These are phyloP conservation scores for Selenicereus undatus DNA, from an alignment of 148 eudicot species.

Conservation along the genomic window DNA sequence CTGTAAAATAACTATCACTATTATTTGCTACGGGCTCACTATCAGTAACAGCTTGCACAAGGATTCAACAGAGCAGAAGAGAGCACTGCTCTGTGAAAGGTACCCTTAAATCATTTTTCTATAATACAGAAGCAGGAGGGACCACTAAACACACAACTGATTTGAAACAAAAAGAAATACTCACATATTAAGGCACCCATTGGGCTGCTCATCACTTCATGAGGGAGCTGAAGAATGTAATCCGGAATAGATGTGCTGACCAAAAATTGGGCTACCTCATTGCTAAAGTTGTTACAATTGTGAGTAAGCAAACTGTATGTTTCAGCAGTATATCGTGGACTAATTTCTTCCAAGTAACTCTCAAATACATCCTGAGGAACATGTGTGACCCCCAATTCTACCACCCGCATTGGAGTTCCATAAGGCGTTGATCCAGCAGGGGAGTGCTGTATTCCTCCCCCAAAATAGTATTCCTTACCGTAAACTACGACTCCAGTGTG, in stretches of 20 bases:
- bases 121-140: neutral
- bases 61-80: neutral
- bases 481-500: constrained; percentile 95
- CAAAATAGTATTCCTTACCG: constrained; percentile 86
- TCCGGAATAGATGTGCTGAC: constrained; percentile 77
- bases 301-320: constrained; percentile 84
- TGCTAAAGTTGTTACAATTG: constrained; percentile 96
- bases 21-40: neutral
- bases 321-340: constrained; percentile 87
- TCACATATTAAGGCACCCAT: constrained; percentile 85
- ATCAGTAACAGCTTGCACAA: neutral
- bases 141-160: neutral
- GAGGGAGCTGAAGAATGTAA: constrained; percentile 84
- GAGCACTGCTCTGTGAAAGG: neutral
- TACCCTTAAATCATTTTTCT: no score
- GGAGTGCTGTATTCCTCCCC: constrained; percentile 83
- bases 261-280: constrained; percentile 93
- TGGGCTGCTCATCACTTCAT: constrained; percentile 88
- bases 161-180: constrained; percentile 26
- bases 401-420: constrained; percentile 76
- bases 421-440: constrained; percentile 73
- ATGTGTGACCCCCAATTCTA: constrained; percentile 86
- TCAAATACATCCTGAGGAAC: constrained; percentile 90
- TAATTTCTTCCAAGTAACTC: constrained; percentile 77
- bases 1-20: neutral